Evolutionary conservation across 208 protist species (phyloP).

Genomic region (Chromosphaera perkinsii): DNA sequence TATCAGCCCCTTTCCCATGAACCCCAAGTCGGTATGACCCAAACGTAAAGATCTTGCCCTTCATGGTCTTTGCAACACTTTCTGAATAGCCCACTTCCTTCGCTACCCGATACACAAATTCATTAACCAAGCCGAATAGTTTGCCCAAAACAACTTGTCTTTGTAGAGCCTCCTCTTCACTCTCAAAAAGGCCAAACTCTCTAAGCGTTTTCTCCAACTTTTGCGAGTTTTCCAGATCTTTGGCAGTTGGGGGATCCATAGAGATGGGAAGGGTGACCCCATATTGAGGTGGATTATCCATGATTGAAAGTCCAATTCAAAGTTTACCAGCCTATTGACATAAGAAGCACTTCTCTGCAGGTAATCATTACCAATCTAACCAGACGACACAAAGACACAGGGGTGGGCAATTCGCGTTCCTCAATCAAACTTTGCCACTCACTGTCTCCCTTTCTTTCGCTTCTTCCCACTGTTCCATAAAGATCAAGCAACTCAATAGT

Average conservation of each 20-base stretch:
- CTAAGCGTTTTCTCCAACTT: conserved; percentile 34
- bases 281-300: too few species aligned
- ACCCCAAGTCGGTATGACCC: conserved; percentile 96
- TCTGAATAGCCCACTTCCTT: not conserved
- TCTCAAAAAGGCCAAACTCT: conserved; percentile 43
- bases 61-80: conserved; percentile 7
- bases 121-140: conserved; percentile 44
- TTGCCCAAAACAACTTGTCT: conserved; percentile 51
- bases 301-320: too few species aligned
- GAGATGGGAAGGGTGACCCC: conserved; percentile 10
- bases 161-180: conserved; percentile 21
- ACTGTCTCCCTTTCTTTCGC: too few species aligned
- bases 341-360: too few species aligned
- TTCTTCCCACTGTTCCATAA: too few species aligned
- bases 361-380: too few species aligned
- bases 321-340: too few species aligned
- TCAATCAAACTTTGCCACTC: too few species aligned
- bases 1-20: conserved; percentile 84
- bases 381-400: too few species aligned
- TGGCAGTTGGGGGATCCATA: conserved; percentile 14
- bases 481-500: too few species aligned
- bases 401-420: too few species aligned
- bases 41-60: conserved; percentile 89
- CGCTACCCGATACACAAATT: conserved; percentile 44
- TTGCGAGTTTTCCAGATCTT: conserved; percentile 28